Base-by-base conservation (phyloP, 371 early-diverging fungal species). In the Mucor saturninus region DNA sequence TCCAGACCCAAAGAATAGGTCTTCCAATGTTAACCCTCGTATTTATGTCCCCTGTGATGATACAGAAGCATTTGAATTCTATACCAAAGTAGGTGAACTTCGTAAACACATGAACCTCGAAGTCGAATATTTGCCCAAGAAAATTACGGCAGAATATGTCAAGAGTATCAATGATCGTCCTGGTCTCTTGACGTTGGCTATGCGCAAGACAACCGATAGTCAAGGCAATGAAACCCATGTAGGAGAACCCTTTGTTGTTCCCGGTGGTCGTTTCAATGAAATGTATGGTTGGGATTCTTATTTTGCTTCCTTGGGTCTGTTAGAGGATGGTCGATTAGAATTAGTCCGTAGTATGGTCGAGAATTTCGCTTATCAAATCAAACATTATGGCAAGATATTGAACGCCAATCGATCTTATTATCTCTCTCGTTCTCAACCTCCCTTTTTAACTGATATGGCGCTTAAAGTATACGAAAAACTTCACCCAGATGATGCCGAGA, bases 201-300 rank as follows among this genome's bases (percentile, higher is more conserved):
- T 96, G 76, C 83, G 89, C 38, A 84, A 80, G 59, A 56, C 61
- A n/a, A 58, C 73, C 50, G 86, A 83, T 30, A 83, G 81, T 38
- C 73, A 81, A 42, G 89, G 89, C 1, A 74, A 77, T 5, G 67
- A 71, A n/a, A 67, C 74, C 1, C 71, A 88, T 54, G 75, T 76
- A 10, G 96, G 96, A 5, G 89, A 92, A 13, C 96, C 96, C 1
- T 98, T 97, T 73, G 94, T 96, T 7, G 98, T 98, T 0, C 99
- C 98, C 1, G 99, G 99, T 38, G 99, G 99, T 4, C 84, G 99
- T 1, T 98, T 98, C 80, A 98, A 98, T 74, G 99, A 98, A 79
- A 96, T 95, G 93, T 98, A 98, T 72, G 98, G 98, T 1, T 98
- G 98, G 98, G 98, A 98, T 70, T 91, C 91, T 32, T 97, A 97